Evolutionary conservation across 2,329 filamentous ascomycete genomes (phyloP).

Genomic region (Aspergillus brunneoviolaceus): DNA sequence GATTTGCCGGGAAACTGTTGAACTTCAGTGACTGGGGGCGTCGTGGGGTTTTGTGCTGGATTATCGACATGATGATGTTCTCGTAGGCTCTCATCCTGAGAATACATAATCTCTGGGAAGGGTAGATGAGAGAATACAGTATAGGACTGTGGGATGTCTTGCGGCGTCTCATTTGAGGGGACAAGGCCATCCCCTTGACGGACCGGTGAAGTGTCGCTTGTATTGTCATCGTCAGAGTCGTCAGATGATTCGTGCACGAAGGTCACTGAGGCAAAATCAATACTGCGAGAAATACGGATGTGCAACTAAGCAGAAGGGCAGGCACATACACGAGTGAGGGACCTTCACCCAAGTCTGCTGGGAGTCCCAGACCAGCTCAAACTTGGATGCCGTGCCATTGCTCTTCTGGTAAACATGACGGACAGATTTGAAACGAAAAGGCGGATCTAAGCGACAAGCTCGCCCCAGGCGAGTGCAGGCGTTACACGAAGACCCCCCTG

Average conservation of each 20-base stretch:
- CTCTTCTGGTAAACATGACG: constrained; percentile 36
- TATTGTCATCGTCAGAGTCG: constrained; percentile 12
- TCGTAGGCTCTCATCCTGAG: background rate
- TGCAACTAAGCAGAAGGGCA: background rate
- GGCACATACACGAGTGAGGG: constrained; percentile 25
- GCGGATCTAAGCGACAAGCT: constrained; percentile 33
- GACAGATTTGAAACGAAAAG: constrained; percentile 35
- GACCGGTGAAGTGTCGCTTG: constrained; percentile 1
- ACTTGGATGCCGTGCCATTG: constrained; percentile 26
- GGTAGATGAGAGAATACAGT: background rate
- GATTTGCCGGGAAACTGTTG: constrained; percentile 10
- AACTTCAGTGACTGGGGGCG: constrained; percentile 9
- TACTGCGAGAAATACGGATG: background rate
- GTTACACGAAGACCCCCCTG: constrained; percentile 30
- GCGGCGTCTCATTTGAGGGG: background rate
- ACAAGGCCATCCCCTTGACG: constrained; percentile 1
- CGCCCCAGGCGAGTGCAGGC: constrained; percentile 30
- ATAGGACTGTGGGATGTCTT: background rate
- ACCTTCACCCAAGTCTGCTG: constrained; percentile 35
- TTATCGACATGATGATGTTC: background rate
- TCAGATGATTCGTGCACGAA: constrained; percentile 28
- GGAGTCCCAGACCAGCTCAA: constrained; percentile 32
- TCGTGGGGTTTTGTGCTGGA: background rate
- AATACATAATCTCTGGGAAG: background rate
- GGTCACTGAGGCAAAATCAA: constrained; percentile 20